Base-by-base conservation (phyloP, 139 green algal genomes). In the Desmodesmus armatus region DNA sequence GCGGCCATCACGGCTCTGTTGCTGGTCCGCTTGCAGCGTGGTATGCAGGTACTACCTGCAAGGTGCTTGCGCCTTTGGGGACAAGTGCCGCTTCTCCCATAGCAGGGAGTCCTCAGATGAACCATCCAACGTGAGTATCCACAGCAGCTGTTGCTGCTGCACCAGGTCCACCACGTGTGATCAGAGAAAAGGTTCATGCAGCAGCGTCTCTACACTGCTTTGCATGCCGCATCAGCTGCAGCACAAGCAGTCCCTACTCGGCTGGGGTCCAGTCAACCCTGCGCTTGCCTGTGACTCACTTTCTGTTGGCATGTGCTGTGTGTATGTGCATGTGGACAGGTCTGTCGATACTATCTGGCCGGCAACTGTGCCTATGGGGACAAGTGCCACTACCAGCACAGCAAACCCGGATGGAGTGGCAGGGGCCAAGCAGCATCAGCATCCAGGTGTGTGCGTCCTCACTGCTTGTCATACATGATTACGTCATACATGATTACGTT, bases 1-100 rank as follows among this genome's bases (percentile, higher is more conserved):
- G 47, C 47, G 47, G 9, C 13, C 47, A 21, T 55, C 13, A 55
- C 47, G 13, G n/a, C n/a, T 43, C 3, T 47, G 70, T 3, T 55
- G 70, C 70, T 55, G 70, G 43, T 60, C 29, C 37, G 27, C 39
- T 23, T 84, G 70, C 9, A 69, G 84, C 19, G 63, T 94, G 87
- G 86, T 96, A 3, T 96, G 93, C 87, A 92, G 74, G 31, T 91
- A 90, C 80, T 96, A 88, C 35, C 55, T 94, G 40, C 70, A 84
- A 37, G 93, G 93, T 19, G n/a, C 83, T 37, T 96, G 93, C 55
- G 82, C 80, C 0, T 96, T 90, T 81, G 91, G 93, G 2, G 84
- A 92, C 33, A 78, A 83, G 13, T 94, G 91, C 60, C 78, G 89
- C n/a, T 94, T 91, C 66, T 85, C 87, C 9, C 91, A 94, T 70